A percentile compares a stretch with the other conserved stretches of the same genome.
Conservation (phyloP, 495 filamentous ascomycete genomes). For the Friedmanniomyces simplex region DNA sequence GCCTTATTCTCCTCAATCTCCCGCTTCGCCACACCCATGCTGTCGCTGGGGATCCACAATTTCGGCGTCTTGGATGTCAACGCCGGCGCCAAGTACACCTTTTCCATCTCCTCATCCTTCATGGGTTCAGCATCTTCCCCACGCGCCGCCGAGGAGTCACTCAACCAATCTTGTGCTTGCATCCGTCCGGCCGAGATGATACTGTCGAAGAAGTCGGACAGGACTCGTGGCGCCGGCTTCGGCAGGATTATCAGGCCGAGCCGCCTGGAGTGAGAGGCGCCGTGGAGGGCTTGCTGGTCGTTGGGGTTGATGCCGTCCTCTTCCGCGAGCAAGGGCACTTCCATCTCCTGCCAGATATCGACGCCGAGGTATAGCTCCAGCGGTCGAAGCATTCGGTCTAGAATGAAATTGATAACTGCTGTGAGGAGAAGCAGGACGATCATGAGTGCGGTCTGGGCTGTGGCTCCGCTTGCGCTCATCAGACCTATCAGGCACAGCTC, state of each 20-base stretch:
- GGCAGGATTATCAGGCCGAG: constrained; percentile 17
- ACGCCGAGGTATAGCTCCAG: constrained; percentile 28
- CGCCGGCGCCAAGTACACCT: constrained; percentile 71
- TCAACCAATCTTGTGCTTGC: constrained; percentile 22
- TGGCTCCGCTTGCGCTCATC: constrained; percentile 24
- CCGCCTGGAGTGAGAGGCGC: constrained; percentile 15
- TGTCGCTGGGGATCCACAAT: constrained; percentile 77
- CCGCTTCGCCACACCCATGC: constrained; percentile 62
- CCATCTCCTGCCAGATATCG: constrained; percentile 21
- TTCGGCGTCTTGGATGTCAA: constrained; percentile 54
- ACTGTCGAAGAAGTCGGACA: constrained; percentile 23
- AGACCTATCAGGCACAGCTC: constrained; percentile 33
- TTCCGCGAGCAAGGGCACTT: constrained; percentile 18
- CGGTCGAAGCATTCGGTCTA: constrained; percentile 25
- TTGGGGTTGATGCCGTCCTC: constrained; percentile 15
- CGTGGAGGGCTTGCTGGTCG: constrained; percentile 22
- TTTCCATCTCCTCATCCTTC: constrained; percentile 12
- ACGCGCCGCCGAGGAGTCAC: constrained; percentile 2
- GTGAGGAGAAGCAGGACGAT: constrained; percentile 27
- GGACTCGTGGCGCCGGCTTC: constrained; percentile 13
- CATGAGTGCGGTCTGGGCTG: constrained; percentile 22
- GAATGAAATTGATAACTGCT: constrained; percentile 24
- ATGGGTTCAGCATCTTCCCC: constrained; percentile 19
- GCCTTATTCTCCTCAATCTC: constrained; percentile 62
- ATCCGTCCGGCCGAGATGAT: constrained; percentile 23